Percentiles rank a stretch among this genome's conserved stretches.
These are phyloP conservation scores for Gossypium turneri DNA, from an alignment of 345 rosid species.

Conservation along the genomic window DNA sequence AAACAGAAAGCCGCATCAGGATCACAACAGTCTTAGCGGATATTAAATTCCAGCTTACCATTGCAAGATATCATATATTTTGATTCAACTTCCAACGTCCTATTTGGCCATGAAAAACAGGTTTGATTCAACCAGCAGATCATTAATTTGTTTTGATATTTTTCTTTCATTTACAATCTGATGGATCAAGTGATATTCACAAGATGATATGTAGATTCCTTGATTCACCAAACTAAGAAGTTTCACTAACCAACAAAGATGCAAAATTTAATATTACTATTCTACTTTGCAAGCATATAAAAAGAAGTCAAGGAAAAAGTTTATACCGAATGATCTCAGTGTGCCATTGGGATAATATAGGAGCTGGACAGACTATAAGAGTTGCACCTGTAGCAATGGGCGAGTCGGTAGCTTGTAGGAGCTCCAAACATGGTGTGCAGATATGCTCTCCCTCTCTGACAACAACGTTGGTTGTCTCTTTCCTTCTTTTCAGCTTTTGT, in stretches of 20 bases:
- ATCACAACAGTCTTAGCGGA: background rate
- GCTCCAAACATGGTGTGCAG: slow-evolving; percentile 75
- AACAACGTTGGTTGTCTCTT: slow-evolving; percentile 40
- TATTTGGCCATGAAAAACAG: background rate
- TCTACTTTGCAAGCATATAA: background rate
- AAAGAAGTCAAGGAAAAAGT: slow-evolving; percentile 19
- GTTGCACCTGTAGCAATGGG: slow-evolving; percentile 87
- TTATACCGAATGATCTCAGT: slow-evolving; percentile 77
- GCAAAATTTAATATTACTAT: background rate
- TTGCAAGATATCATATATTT: too few species aligned
- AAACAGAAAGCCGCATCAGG: background rate
- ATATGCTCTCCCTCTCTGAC: slow-evolving; percentile 72
- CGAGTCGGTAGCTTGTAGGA: slow-evolving; percentile 64
- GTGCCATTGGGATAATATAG: slow-evolving; percentile 95
- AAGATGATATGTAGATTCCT: background rate
- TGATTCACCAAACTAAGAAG: background rate
- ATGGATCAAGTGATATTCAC: background rate
- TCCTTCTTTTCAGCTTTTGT: slow-evolving; percentile 45
- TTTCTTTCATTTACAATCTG: background rate
- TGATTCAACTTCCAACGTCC: background rate
- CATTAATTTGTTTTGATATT: background rate
- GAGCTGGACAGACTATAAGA: slow-evolving; percentile 91
- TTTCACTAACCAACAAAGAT: background rate
- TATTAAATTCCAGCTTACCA: background rate
- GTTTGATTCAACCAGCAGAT: background rate